Evolutionary conservation across 495 filamentous ascomycete species (phyloP), one percentile per base, ranked within the genome.

Genomic region (Lasiosphaeriaceae sp.): DNA sequence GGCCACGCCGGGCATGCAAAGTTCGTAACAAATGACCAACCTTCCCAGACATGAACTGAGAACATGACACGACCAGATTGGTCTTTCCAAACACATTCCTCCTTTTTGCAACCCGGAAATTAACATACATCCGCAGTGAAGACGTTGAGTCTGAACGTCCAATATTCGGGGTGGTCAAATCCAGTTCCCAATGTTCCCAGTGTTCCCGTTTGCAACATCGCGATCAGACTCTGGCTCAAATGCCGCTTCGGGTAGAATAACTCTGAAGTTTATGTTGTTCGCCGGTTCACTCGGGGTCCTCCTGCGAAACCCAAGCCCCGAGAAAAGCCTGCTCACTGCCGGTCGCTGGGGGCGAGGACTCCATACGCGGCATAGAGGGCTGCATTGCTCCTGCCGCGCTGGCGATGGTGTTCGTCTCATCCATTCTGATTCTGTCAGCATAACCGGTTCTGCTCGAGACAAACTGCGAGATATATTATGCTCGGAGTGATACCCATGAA

Each of bases 401-500:
- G 71, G 70, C 14, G 71, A 73, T 1, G 71, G 74, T 19, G 68
- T 70, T 22, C 66, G 68, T 26, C 67, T 62, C 58, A 76, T 65
- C 74, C 72, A 77, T 50, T 76, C 70, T 11, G 69, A 52, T 50
- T 77, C 74, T 2, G 58, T 71, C 11, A 74, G 48, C 9, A 55
- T 59, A 7, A 72, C 39, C 2, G 50, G 54, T 43, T 43, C 55
- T 16, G 57, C 35, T 20, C 46, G 57, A 34, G 50, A 21, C 12
- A 54, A 23, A 16, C n/a, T n/a, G n/a, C n/a, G n/a, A n/a, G n/a
- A n/a, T n/a, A n/a, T n/a, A n/a, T n/a, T n/a, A n/a, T n/a, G n/a
- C n/a, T n/a, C n/a, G n/a, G n/a, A n/a, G n/a, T n/a, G n/a, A n/a
- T n/a, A n/a, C n/a, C n/a, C n/a, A n/a, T n/a, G n/a, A n/a, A n/a